A percentile compares a stretch with the other conserved stretches of the same genome.
Conservation (phyloP, 1,284 basidiomycete species). For the Agroathelia rolfsii region DNA sequence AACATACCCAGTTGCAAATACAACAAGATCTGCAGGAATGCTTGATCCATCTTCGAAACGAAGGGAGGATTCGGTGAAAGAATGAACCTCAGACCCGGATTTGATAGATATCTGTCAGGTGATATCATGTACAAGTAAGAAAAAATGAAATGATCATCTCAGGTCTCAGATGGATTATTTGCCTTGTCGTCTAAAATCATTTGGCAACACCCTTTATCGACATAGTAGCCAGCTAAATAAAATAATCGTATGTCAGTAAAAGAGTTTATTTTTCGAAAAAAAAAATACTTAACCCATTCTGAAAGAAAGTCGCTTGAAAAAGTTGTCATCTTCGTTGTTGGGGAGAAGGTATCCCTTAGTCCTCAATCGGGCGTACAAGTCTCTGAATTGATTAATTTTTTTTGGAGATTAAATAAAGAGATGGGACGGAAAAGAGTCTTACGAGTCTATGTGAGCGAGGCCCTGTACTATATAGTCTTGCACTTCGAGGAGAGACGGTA, state of each 20-base stretch:
- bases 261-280: too few relatives aligned
- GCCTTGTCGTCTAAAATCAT: conserved; percentile 12
- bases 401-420: too few relatives aligned
- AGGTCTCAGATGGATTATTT: background rate
- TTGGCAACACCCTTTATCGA: conserved; percentile 11
- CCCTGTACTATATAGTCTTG: conserved; percentile 8
- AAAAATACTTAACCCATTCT: conserved; percentile 7
- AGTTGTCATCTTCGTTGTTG: conserved; percentile 7
- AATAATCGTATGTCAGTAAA: too few relatives aligned
- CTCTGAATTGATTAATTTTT: too few relatives aligned
- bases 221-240: conserved; percentile 10
- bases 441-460: conserved; percentile 10
- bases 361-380: too few relatives aligned
- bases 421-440: background rate
- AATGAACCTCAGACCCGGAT: conserved; percentile 10
- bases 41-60: conserved; percentile 17
- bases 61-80: conserved; percentile 14
- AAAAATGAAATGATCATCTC: background rate
- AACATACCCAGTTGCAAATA: conserved; percentile 20
- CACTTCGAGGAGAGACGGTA: conserved; percentile 8
- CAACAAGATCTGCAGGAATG: conserved; percentile 18
- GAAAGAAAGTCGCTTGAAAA: conserved; percentile 11
- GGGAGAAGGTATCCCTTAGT: conserved; percentile 11
- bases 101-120: conserved; percentile 10
- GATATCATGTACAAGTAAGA: conserved; percentile 1